These are phyloP conservation scores for Fusarium graminum DNA, from an alignment of 2,329 filamentous ascomycete species.

Conservation along the genomic window DNA sequence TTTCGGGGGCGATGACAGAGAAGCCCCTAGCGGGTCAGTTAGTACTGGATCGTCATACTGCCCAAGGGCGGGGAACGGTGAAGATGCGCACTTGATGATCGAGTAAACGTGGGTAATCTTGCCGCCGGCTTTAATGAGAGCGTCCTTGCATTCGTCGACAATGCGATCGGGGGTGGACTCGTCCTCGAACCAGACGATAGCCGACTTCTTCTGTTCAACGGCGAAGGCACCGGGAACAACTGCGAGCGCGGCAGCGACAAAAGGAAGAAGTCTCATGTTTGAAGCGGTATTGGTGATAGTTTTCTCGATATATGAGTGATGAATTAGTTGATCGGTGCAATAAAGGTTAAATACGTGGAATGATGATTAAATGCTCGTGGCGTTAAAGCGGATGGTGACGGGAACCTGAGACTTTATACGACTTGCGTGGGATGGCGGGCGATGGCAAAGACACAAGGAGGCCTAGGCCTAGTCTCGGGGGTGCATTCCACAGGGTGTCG, in stretches of 20 bases:
- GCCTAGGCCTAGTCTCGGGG: conserved; percentile 12
- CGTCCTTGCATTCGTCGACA: conserved; percentile 77
- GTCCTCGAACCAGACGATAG: conserved; percentile 83
- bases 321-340: conserved; percentile 10
- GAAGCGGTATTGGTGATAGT: conserved; percentile 6
- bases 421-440: conserved; percentile 9
- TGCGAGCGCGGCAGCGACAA: conserved; percentile 68
- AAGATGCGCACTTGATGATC: conserved; percentile 70
- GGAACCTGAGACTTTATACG: conserved; percentile 37
- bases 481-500: conserved; percentile 22
- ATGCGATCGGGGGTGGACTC: conserved; percentile 74
- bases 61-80: conserved; percentile 2
- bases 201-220: conserved; percentile 76
- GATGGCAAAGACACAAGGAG: conserved; percentile 17
- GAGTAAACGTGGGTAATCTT: conserved; percentile 83
- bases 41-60: conserved; percentile 36
- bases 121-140: conserved; percentile 77
- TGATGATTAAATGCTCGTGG: conserved; percentile 20
- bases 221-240: conserved; percentile 70
- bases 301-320: conserved; percentile 5
- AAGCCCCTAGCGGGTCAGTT: conserved; percentile 72
- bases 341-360: conserved; percentile 10
- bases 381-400: conserved; percentile 29
- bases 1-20: conserved; percentile 77
- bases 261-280: conserved; percentile 73